Evolutionary conservation across 2,329 filamentous ascomycete species (phyloP).

Genomic region (Neonectria punicea): DNA sequence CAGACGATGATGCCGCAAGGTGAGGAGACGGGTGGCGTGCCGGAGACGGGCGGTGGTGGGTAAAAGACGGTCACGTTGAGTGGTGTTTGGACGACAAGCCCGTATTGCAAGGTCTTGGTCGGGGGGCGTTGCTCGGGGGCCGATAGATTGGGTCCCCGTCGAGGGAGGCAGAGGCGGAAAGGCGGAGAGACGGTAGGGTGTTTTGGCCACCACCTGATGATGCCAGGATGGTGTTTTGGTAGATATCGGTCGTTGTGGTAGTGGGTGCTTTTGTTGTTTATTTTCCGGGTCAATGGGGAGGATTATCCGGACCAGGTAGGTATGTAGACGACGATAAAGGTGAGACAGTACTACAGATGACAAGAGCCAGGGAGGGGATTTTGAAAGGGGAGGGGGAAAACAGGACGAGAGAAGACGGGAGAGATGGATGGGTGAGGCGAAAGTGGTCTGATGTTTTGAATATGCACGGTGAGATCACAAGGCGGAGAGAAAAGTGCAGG

Average conservation of each 20-base stretch:
- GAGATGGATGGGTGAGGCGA: conserved; percentile 25
- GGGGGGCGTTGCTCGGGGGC: conserved; percentile 24
- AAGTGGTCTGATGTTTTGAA: conserved; percentile 41
- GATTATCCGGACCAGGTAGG: not conserved
- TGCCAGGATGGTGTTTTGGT: conserved; percentile 22
- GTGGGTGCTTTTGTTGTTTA: not conserved
- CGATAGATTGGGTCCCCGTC: conserved; percentile 20
- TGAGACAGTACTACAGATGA: not conserved
- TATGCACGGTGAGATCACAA: conserved; percentile 37
- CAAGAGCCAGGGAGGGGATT: not conserved
- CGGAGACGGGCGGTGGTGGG: conserved; percentile 21
- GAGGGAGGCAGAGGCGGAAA: not conserved
- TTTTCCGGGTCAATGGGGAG: not conserved
- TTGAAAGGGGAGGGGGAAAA: not conserved
- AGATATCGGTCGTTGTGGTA: conserved; percentile 5
- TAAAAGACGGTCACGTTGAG: conserved; percentile 35
- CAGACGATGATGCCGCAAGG: conserved; percentile 38
- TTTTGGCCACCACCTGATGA: conserved; percentile 27
- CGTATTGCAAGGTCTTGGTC: conserved; percentile 24
- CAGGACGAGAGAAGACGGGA: conserved; percentile 6
- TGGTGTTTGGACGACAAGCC: conserved; percentile 33
- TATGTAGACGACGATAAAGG: not conserved
- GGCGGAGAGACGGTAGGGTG: conserved; percentile 16
- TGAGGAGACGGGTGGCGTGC: conserved; percentile 45
- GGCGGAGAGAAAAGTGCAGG: not conserved